Evolutionary conservation across 352 stramenopile genomes (phyloP).

Genomic region (Globisporangium takayamanum): DNA sequence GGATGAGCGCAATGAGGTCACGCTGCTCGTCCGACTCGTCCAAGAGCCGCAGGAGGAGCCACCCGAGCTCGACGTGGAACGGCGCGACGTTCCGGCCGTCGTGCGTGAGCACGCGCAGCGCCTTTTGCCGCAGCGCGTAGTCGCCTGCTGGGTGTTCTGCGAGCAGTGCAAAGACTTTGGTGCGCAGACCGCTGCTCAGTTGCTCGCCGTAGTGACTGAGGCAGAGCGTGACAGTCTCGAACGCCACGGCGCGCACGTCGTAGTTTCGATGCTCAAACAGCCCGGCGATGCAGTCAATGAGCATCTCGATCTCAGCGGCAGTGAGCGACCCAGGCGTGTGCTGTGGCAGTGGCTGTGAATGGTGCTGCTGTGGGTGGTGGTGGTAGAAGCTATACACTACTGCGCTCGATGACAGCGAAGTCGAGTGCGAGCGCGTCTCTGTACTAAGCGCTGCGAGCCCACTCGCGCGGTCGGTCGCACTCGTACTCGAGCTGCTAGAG

Average conservation of each 20-base stretch:
- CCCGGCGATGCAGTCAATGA: conserved; percentile 61
- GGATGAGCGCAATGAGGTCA: conserved; percentile 67
- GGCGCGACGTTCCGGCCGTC: conserved; percentile 61
- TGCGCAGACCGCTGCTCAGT: conserved; percentile 33
- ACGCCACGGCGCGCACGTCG: conserved; percentile 61
- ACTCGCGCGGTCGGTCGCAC: not conserved
- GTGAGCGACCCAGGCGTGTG: conserved; percentile 6
- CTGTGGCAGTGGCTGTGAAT: not conserved
- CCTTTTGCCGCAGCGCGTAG: conserved; percentile 56
- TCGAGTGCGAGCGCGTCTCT: conserved; percentile 4
- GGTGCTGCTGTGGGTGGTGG: not conserved
- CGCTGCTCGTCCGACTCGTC: conserved; percentile 78
- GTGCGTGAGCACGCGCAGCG: conserved; percentile 51
- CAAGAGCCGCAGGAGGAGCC: conserved; percentile 66
- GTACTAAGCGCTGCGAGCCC: not conserved
- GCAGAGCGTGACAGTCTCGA: conserved; percentile 68
- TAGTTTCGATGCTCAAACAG: conserved; percentile 67
- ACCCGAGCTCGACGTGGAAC: conserved; percentile 65
- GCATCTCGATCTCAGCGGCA: conserved; percentile 37
- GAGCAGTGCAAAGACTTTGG: conserved; percentile 51
- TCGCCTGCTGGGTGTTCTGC: conserved; percentile 29
- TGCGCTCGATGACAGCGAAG: conserved; percentile 8
- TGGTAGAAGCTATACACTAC: not conserved
- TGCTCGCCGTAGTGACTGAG: conserved; percentile 49
- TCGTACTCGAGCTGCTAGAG: not conserved